Evolutionary conservation across 345 rosid genomes (phyloP).

Genomic region (Aquilaria malaccensis): DNA sequence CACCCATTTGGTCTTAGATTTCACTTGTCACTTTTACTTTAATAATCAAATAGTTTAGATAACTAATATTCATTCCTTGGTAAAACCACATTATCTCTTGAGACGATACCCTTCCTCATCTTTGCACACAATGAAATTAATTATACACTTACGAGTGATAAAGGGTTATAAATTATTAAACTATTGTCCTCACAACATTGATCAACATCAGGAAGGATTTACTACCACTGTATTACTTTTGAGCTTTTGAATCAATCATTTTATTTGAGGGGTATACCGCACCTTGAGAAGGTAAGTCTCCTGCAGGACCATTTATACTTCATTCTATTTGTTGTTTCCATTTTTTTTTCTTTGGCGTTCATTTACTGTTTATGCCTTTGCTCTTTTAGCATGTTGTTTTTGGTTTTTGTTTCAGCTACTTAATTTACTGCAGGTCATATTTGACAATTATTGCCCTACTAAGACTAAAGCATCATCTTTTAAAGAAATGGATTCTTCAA

Average conservation of each 20-base stretch:
- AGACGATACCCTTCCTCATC: no score
- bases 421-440: conserved; percentile 77
- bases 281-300: conserved; percentile 78
- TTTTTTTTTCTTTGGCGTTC: conserved; percentile 1
- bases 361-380: background rate
- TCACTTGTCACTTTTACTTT: no score
- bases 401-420: conserved; percentile 50
- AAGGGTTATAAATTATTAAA: no score
- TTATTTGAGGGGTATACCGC: conserved; percentile 85
- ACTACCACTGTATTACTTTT: conserved; percentile 66
- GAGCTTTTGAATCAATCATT: conserved; percentile 89
- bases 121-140: no score
- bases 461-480: conserved; percentile 30
- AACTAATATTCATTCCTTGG: no score
- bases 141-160: no score
- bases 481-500: conserved; percentile 29
- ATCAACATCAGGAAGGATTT: conserved; percentile 41
- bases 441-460: conserved; percentile 42
- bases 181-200: no score
- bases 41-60: no score
- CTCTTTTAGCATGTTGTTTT: conserved; percentile 6
- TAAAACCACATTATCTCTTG: no score
- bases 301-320: background rate
- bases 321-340: background rate
- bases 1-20: no score